These are phyloP conservation scores for Cyclostephanos tholiformis DNA, from an alignment of 108 stramenopile genomes.

Conservation along the genomic window DNA sequence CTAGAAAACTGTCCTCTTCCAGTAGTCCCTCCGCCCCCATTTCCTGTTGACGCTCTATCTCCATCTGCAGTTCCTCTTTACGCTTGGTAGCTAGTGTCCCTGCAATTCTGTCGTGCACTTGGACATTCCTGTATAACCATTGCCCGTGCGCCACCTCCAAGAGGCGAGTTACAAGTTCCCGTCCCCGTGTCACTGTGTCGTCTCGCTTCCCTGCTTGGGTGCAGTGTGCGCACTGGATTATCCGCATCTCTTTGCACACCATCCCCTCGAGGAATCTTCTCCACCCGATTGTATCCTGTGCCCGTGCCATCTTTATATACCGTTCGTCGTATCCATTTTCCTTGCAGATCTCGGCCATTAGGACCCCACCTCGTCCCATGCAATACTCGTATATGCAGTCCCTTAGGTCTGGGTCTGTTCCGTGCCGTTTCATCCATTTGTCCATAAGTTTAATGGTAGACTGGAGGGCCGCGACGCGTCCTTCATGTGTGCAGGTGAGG, in stretches of 20 bases:
- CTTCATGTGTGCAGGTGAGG: background rate
- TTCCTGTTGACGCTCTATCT: background rate
- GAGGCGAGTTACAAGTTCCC: background rate
- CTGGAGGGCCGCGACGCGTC: background rate
- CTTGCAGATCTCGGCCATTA: background rate
- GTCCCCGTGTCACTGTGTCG: background rate
- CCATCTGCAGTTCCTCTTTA: constrained; percentile 6
- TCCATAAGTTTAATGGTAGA: background rate
- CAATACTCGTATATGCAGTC: background rate
- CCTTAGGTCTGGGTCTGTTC: background rate
- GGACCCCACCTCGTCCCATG: background rate
- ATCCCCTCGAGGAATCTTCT: background rate
- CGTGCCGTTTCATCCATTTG: background rate
- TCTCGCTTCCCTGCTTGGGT: too few relatives aligned
- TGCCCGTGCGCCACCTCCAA: background rate
- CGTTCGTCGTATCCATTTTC: too few relatives aligned
- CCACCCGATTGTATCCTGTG: constrained; percentile 21
- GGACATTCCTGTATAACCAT: constrained; percentile 10
- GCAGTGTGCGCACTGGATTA: too few relatives aligned
- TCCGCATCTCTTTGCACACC: too few relatives aligned
- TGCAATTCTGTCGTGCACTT: background rate
- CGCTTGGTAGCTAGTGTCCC: background rate
- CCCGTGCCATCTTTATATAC: background rate
- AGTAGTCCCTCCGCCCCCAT: background rate
- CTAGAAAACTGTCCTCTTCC: constrained; percentile 7